These are phyloP conservation scores for Phanerochaete carnosa DNA, from an alignment of 768 basidiomycete genomes.

Conservation along the genomic window DNA sequence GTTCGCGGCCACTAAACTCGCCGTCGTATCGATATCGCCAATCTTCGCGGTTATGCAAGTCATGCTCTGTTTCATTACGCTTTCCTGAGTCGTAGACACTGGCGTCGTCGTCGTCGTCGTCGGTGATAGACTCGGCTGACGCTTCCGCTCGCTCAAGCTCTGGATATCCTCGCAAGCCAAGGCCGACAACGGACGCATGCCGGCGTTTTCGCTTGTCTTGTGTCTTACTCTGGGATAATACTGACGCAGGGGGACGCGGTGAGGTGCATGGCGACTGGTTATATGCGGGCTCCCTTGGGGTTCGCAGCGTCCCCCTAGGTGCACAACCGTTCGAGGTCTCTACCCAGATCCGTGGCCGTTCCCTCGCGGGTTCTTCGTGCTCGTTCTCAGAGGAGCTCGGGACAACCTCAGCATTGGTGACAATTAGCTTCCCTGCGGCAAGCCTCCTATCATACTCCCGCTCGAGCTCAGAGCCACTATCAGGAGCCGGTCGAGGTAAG, in stretches of 20 bases:
- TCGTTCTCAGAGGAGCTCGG: slow-evolving; percentile 24
- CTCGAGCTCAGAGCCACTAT: slow-evolving; percentile 24
- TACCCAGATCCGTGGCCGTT: neutral
- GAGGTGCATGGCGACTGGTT: neutral
- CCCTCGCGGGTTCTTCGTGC: neutral
- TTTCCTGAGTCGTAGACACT: slow-evolving; percentile 16
- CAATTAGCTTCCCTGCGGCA: slow-evolving; percentile 17
- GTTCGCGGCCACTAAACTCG: neutral
- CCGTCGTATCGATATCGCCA: neutral
- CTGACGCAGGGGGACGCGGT: neutral
- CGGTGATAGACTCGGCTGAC: neutral
- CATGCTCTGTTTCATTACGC: neutral
- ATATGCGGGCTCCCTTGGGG: neutral
- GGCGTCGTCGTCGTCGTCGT: slow-evolving; percentile 17
- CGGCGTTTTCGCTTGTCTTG: neutral
- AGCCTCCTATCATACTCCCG: slow-evolving; percentile 10
- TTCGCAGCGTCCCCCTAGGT: neutral
- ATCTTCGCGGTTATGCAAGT: neutral
- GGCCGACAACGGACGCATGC: neutral
- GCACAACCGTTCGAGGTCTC: neutral
- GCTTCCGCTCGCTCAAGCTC: neutral
- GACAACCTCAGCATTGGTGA: slow-evolving; percentile 22
- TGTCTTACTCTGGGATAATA: neutral
- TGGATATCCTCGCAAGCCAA: neutral
- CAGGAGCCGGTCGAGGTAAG: neutral